A percentile compares a stretch with the other conserved stretches of the same genome.
Evolutionary conservation across 2,329 filamentous ascomycete species (phyloP).

Genomic region (Macrophomina tecta): DNA sequence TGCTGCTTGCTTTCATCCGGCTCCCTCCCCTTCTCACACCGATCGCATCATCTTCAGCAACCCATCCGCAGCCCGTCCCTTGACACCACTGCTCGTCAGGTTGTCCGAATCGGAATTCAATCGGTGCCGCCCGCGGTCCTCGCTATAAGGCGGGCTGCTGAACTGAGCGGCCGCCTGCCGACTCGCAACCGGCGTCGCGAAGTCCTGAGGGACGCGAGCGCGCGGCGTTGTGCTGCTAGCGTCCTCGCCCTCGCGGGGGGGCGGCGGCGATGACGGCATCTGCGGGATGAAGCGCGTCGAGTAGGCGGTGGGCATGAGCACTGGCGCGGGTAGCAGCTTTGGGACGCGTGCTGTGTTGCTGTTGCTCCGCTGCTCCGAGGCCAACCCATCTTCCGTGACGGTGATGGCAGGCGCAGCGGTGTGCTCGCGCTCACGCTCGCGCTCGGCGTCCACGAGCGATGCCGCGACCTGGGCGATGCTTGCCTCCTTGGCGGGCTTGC

Average conservation of each 20-base stretch:
- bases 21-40: neutral
- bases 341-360: neutral
- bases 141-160: constrained; percentile 38
- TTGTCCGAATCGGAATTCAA: constrained; percentile 34
- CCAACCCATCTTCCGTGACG: constrained; percentile 35
- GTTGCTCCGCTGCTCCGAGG: neutral
- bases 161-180: constrained; percentile 31
- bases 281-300: constrained; percentile 45
- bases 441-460: constrained; percentile 33
- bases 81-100: constrained; percentile 55
- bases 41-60: constrained; percentile 55
- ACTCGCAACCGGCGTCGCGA: constrained; percentile 28
- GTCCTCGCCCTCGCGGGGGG: neutral
- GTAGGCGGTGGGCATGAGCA: constrained; percentile 46
- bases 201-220: constrained; percentile 29
- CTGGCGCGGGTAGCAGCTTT: constrained; percentile 45
- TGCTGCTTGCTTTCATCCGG: neutral
- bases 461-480: constrained; percentile 35
- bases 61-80: constrained; percentile 59
- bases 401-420: constrained; percentile 38
- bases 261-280: constrained; percentile 17
- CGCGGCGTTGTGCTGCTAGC: constrained; percentile 31
- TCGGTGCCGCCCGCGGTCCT: constrained; percentile 35
- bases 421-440: constrained; percentile 27
- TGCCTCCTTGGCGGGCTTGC: constrained; percentile 35